Base-by-base conservation (phyloP, 2,329 filamentous ascomycete species). In the Pyricularia sp. region DNA sequence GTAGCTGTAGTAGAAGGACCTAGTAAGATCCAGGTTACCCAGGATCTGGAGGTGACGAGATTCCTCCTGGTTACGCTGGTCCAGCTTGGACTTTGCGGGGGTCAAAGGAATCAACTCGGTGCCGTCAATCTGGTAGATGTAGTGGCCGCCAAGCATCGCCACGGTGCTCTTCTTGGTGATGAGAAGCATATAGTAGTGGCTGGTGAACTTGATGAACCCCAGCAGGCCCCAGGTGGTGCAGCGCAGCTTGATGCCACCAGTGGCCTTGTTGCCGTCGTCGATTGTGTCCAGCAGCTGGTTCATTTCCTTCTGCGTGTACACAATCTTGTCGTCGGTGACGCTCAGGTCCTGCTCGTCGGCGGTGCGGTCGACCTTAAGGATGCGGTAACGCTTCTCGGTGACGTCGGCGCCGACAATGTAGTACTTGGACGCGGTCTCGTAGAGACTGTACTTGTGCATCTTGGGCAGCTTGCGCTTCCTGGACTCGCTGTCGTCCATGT, bases 371-470 rank as follows among this genome's bases (percentile, higher is more conserved):
- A 99, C 96, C 79, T 98, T 97, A 76, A 99, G 81, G 69, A 99
- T 93, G 67, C 94, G 89, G 78, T 95, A 98, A 30, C 91, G 88
- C 74, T 88, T 90, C 78, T 98, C 95, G 73, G 93, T 90, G 69
- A 97, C 88, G 77, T 99, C 95, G 67, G 92, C 91, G 17, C 95
- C 95, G 23, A 98, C 93, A 72, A 99, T 90, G 78, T 97, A 99
- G 79, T 95, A 99, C 68, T 93, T 88, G 69, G 90, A 93, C 14
- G 92, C 92, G 3, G 95, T 99, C 81, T 99, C 95, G 79, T 99
- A 98, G 26, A 99, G 82, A n/a, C 92, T 95, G 79, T 97, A 98
- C 75, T 95, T 96, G 82, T 97, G 93, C 93, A 99, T 97, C 77
- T 86, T 86, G 78, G 85, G 84, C 64, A 83, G 78, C 23, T 82